Evolutionary conservation across 371 early-diverging fungal species (phyloP), one percentile per base, ranked within the genome.

Genomic region (Mortierella sp.): DNA sequence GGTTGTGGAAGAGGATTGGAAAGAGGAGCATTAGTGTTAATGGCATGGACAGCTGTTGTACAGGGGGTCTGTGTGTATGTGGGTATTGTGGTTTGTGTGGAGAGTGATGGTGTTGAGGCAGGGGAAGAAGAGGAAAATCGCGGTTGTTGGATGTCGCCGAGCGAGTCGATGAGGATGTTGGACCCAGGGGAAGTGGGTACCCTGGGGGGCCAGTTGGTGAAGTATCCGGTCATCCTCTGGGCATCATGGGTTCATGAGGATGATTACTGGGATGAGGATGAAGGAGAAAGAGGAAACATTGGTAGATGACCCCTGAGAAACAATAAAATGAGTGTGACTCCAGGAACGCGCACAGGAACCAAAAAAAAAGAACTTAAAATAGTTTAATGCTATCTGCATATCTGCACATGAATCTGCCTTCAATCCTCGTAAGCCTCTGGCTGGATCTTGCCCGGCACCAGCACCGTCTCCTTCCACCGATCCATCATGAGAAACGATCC

Each of bases 391-490:
- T 11, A 39, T 8, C 11, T 17, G 39, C 39, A 17, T 39, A 14
- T 39, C 17, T 39, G 17, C 17, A 14, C 14, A 39, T 17, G 6
- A 39, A 8, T 44, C 6, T 3, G 17, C 9, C 21, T 7, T 19
- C 19, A 56, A 19, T 57, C 42, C 47, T 56, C 44, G 14, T 56
- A 42, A 14, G 34, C 37, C 8, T 51, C 51, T 26, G 39, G 32
- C 26, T 55, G 48, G 46, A 54, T 21, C 19, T 48, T 48, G 39
- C 17, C 49, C 30, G 28, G 34, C 4, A 54, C 39, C 31, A 63
- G 23, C 15, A 60, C 51, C 23, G 60, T 34, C 41, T 63, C 48
- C 26, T 64, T 64, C 75, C 68, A 73, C 41, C 57, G 48, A 31
- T 62, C 64, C 50, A 61, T 47, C 46, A 53, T 28, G 9, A 68